These are phyloP conservation scores for Cronartium quercuum DNA, from an alignment of 1,284 basidiomycete species.

Conservation along the genomic window DNA sequence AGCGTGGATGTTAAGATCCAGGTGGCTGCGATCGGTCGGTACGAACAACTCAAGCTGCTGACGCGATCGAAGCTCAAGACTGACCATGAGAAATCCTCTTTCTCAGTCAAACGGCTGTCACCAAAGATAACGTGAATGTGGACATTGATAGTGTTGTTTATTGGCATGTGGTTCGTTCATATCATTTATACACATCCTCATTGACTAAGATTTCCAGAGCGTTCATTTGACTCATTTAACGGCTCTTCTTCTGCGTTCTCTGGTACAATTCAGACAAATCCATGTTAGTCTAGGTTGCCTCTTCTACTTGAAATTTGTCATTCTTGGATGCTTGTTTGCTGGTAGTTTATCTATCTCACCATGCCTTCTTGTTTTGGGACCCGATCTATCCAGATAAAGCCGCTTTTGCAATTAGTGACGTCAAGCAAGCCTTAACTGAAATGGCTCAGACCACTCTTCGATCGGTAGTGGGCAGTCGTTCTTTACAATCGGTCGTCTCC, in stretches of 20 bases:
- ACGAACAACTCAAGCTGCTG: not conserved
- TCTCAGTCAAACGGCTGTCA: constrained; percentile 8
- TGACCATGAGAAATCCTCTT: not conserved
- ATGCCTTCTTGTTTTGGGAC: not conserved
- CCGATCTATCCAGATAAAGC: constrained; percentile 70
- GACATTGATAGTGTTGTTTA: constrained; percentile 7
- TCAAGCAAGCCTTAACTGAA: constrained; percentile 79
- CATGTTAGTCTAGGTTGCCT: not conserved
- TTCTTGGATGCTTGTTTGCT: not conserved
- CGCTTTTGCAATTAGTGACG: constrained; percentile 82
- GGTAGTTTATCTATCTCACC: not conserved
- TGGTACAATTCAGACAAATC: not conserved
- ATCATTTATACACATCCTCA: not conserved
- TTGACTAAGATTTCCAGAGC: too few species aligned
- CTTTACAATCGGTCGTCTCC: constrained; percentile 54
- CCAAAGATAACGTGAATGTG: constrained; percentile 5
- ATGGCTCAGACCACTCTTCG: constrained; percentile 92
- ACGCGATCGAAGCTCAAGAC: not conserved
- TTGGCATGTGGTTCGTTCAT: not conserved
- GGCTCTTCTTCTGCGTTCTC: not conserved
- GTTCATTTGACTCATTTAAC: too few species aligned
- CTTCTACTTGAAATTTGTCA: not conserved
- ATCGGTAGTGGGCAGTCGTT: constrained; percentile 54
- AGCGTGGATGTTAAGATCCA: constrained; percentile 1
- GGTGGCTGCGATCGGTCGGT: not conserved